Conservation (phyloP, 208 protist genomes). For the Leishmania arabica region DNA sequence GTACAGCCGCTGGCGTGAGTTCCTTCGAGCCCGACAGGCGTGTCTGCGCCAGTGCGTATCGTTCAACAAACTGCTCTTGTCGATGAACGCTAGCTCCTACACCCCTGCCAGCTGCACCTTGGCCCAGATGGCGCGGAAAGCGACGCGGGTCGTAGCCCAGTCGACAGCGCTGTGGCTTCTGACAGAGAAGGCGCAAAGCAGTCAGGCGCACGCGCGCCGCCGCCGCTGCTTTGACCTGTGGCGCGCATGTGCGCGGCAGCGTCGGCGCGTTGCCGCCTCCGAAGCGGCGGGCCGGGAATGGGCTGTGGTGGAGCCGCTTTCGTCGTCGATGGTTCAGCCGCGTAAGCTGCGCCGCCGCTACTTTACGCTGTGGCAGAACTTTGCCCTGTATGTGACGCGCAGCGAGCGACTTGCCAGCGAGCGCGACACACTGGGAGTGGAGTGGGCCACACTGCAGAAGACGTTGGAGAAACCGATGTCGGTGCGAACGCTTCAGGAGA, state of each 20-base stretch:
- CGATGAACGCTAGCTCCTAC: constrained; percentile 37
- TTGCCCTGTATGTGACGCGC: constrained; percentile 40
- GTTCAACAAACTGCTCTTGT: constrained; percentile 59
- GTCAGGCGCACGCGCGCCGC: constrained; percentile 8
- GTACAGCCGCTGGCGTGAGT: constrained; percentile 27
- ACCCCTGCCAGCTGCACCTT: constrained; percentile 8
- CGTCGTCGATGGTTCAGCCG: constrained; percentile 36
- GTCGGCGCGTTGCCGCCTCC: background rate
- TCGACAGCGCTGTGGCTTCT: constrained; percentile 37
- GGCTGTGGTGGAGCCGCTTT: constrained; percentile 45
- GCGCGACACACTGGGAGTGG: constrained; percentile 49
- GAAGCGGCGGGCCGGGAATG: constrained; percentile 13
- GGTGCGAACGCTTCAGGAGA: constrained; percentile 29
- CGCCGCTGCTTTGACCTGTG: constrained; percentile 42
- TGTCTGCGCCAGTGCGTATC: constrained; percentile 29
- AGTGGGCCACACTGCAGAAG: constrained; percentile 58
- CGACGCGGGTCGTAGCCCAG: constrained; percentile 9
- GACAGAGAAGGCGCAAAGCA: constrained; percentile 16
- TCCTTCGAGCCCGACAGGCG: constrained; percentile 1
- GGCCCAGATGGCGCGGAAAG: constrained; percentile 4
- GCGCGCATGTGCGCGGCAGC: constrained; percentile 15
- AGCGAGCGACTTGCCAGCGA: constrained; percentile 49
- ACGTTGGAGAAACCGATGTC: constrained; percentile 34
- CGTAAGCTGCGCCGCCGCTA: constrained; percentile 34
- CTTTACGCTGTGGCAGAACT: constrained; percentile 59